Base-by-base conservation (phyloP, 306 rosid genomes). In the Erythrophleum fordii region DNA sequence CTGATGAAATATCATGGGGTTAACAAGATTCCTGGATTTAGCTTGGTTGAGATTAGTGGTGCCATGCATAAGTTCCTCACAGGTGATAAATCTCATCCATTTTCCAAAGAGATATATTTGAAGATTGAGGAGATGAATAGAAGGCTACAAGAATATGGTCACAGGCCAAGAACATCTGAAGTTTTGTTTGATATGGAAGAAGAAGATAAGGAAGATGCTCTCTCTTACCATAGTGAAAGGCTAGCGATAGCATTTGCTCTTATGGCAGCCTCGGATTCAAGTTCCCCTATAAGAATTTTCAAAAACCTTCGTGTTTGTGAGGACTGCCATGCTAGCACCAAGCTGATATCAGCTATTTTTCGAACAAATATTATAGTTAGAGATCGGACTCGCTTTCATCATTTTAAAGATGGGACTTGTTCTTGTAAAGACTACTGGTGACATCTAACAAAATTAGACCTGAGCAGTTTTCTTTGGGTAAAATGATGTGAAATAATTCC, bases 241-340 rank as follows among this genome's bases (percentile, higher is more conserved):
- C 83, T 87, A 22, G 88, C 86, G 23, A 72, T 87, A 76, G 88
- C 88, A 3, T 84, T 87, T 82, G 88, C 83, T 51, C 85, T 87
- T 17, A 22, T 76, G 51, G 17, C 29, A n/a, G 76, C 81, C 44
- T 82, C 76, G 10, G 51, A 85, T 87, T 72, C 59, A 20, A 76
- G 73, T 79, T 77, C 69, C 13, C 58, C 77, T 12, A 76, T 84
- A 55, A 69, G 86, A 82, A 82, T 87, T 56, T 68, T 80, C n/a
- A 76, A 82, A 68, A 87, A 87, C 69, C 85, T 84, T 44, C 73
- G 90, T 53, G 84, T 87, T 44, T 84, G 90, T 72, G 71, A 65
- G 72, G 88, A 87, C 46, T 80, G 85, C 60, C 86, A 84, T 76
- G 83, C 11, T 49, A 20, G 55, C 44, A 79, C 79, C 10, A 87